These are phyloP conservation scores for Microsporum audouinii DNA, from an alignment of 2,329 filamentous ascomycete genomes.

Conservation along the genomic window DNA sequence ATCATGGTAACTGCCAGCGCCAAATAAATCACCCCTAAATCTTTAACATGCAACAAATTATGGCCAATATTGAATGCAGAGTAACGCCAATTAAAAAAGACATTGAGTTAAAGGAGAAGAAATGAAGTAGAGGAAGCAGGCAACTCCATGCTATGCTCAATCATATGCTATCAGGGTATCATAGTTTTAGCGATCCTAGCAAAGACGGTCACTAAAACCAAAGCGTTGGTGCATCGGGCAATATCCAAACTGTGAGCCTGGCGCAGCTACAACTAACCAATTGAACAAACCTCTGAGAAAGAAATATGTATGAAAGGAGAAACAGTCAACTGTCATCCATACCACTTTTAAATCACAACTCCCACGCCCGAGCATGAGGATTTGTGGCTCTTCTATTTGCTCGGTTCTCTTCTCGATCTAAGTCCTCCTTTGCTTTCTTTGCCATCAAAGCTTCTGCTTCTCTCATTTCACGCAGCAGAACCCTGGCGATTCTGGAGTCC, in stretches of 20 bases:
- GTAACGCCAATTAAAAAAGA: background rate
- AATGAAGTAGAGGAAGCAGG: background rate
- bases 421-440: background rate
- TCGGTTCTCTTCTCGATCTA: background rate
- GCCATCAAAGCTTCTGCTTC: background rate
- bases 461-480: background rate
- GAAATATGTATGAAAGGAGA: background rate
- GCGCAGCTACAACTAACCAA: too few species aligned
- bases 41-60: too few species aligned
- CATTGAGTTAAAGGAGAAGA: background rate
- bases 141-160: background rate
- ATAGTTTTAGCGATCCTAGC: background rate
- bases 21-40: too few species aligned
- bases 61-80: background rate
- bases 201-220: background rate
- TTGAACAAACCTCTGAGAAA: background rate
- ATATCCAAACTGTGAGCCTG: background rate
- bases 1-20: background rate
- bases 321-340: background rate
- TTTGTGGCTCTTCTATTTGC: background rate
- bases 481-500: background rate
- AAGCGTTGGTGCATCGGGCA: background rate
- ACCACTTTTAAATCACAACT: constrained; percentile 1
- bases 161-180: background rate
- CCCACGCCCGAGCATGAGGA: constrained; percentile 7